These are phyloP conservation scores for Plantago ovata DNA, from an alignment of 257 asterid genomes.

Conservation along the genomic window DNA sequence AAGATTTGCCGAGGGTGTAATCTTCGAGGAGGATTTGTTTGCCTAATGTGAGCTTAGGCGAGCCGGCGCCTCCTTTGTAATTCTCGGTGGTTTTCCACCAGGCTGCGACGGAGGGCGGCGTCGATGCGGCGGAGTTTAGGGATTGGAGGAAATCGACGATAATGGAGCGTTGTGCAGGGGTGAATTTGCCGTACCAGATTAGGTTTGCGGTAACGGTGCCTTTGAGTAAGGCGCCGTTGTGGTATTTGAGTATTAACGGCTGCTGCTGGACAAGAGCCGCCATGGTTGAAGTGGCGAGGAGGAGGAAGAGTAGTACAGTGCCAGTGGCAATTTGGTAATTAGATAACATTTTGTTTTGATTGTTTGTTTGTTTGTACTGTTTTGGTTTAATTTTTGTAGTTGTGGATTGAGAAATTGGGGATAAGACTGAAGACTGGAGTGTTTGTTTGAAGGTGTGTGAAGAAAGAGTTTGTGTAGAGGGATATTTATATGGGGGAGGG, in stretches of 20 bases:
- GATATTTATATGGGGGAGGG: conserved; percentile 26
- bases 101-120: conserved; percentile 44
- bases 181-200: conserved; percentile 51
- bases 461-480: not conserved
- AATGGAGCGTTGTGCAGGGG: conserved; percentile 38
- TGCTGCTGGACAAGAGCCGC: conserved; percentile 37
- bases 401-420: not conserved
- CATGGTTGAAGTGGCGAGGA: conserved; percentile 15
- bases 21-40: conserved; percentile 53
- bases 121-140: conserved; percentile 22
- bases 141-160: conserved; percentile 51
- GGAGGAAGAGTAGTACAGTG: conserved; percentile 12
- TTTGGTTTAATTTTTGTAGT: not conserved
- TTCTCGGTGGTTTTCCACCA: conserved; percentile 71
- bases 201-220: conserved; percentile 43
- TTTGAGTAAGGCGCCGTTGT: conserved; percentile 41
- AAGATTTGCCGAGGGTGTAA: conserved; percentile 48
- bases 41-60: conserved; percentile 36
- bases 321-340: conserved; percentile 11
- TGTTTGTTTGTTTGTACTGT: not conserved
- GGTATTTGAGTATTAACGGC: conserved; percentile 40
- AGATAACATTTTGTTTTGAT: conserved; percentile 20
- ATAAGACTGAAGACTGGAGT: too few species aligned
- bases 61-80: conserved; percentile 47
- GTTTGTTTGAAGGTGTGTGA: not conserved